Percentiles rank a stretch among this genome's conserved stretches.
Conservation (phyloP, 163 green algal species). For the Chlamydomonas reinhardtii region DNA sequence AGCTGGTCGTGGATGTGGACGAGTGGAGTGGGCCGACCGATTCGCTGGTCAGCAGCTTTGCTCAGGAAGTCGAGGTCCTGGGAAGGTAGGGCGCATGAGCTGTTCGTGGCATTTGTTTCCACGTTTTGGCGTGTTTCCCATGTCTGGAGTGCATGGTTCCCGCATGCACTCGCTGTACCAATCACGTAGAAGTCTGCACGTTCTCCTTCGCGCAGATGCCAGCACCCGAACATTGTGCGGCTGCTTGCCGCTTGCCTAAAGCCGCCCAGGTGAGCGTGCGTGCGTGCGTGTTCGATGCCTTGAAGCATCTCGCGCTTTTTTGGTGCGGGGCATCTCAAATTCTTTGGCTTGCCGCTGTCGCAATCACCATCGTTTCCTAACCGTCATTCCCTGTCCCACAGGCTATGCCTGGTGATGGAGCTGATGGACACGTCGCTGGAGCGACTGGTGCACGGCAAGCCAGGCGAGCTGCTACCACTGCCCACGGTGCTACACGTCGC, state of each 20-base stretch:
- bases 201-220: not conserved
- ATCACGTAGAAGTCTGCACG: too few species aligned
- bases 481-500: conserved; percentile 35
- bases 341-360: too few species aligned
- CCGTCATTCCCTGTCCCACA: too few species aligned
- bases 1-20: conserved; percentile 45
- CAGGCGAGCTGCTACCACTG: conserved; percentile 26
- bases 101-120: too few species aligned
- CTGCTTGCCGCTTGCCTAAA: conserved; percentile 35
- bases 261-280: not conserved
- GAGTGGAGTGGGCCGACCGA: conserved; percentile 41
- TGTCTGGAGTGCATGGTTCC: too few species aligned
- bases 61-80: conserved; percentile 37
- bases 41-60: conserved; percentile 9
- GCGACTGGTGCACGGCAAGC: conserved; percentile 27
- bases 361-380: too few species aligned
- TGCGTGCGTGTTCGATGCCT: too few species aligned
- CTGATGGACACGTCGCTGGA: conserved; percentile 47
- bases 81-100: not conserved
- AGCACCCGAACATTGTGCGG: conserved; percentile 41
- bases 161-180: too few species aligned
- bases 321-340: too few species aligned
- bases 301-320: too few species aligned
- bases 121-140: too few species aligned
- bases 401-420: conserved; percentile 45